Base-by-base conservation (phyloP, 1,284 basidiomycete species). In the Rhodotorula glutinis region DNA sequence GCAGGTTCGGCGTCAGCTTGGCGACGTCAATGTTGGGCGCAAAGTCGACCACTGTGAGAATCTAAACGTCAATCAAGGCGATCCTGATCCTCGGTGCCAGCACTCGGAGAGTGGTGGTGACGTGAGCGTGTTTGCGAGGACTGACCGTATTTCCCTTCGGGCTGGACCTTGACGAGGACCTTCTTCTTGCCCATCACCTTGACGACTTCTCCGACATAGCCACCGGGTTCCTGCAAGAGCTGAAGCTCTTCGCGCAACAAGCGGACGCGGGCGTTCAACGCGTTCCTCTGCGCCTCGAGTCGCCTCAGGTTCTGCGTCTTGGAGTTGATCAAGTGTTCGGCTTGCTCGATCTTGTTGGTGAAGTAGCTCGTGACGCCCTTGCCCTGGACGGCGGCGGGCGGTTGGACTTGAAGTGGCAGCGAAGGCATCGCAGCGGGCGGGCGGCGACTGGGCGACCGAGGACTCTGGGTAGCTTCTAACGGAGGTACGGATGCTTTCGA, bases 151-250 rank as follows among this genome's bases (percentile, higher is more conserved):
- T 98, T 97, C 67, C 94, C 94, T 81, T 98, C 95, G 0, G 95
- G 95, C 79, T 98, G 95, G 13, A 98, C 92, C 80, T 98, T 98
- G 75, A 98, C 95, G 53, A 98, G 82, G 8, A 98, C 93, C 81
- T 97, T 97, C 80, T 89, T 98, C 88, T 98, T 98, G 67, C 94
- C 92, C 95, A 98, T 98, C 25, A 97, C 90, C 80, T 97, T 98
- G 75, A 98, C 89, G 4, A 98, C 88, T 81, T 98, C 96, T 30
- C 95, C 95, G 38, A 98, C 95, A 81, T 98, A 98, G 76, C 90
- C 92, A 44, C 93, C 95, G 0, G 96, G 94, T 78, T 98, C 95
- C 75, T 97, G 93, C 2, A 98, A 82, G 14, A 98, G 83, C 77
- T 98, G 93, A 4, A 98, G 83, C 80, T 98, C 95, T 78, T 98